phyloP scores from a whole-genome alignment of 768 basidiomycete genomes.

The Chalciporus sphaerocephalus region DNA sequence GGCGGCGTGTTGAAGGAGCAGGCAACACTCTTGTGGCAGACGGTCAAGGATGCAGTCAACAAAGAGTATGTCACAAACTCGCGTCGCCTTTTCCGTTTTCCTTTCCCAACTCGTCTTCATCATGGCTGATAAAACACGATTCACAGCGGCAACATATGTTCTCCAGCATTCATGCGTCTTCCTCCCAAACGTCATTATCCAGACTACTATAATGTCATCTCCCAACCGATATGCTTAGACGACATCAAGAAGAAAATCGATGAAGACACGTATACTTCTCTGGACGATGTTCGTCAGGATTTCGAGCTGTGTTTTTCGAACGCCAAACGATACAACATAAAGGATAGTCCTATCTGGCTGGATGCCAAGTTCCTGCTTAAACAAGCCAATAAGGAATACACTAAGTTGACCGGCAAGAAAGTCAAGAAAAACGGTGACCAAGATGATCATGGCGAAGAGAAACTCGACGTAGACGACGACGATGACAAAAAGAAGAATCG shows the following conservation, averaged over 20 bases:
- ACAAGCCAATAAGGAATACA: conserved; percentile 44
- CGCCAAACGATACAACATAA: conserved; percentile 77
- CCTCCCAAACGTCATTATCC: conserved; percentile 72
- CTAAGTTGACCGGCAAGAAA: conserved; percentile 40
- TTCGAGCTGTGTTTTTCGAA: conserved; percentile 78
- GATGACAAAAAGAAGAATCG: conserved; percentile 50
- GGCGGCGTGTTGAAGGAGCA: conserved; percentile 49
- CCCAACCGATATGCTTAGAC: conserved; percentile 79
- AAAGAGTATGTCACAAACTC: conserved; percentile 74
- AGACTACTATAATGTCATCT: conserved; percentile 82
- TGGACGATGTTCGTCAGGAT: conserved; percentile 65
- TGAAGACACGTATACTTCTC: conserved; percentile 50
- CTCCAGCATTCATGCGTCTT: conserved; percentile 61
- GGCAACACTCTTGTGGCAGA: conserved; percentile 70
- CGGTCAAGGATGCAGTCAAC: conserved; percentile 76
- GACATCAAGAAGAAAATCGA: conserved; percentile 83
- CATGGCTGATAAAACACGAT: conserved; percentile 26
- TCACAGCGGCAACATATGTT: conserved; percentile 59
- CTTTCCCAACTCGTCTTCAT: conserved; percentile 37
- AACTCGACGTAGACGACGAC: conserved; percentile 40
- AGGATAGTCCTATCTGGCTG: conserved; percentile 71
- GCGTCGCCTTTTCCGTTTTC: conserved; percentile 39
- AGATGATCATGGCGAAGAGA: conserved; percentile 39
- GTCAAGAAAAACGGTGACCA: conserved; percentile 36
- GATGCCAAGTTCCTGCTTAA: conserved; percentile 79